phyloP scores from a whole-genome alignment of 345 rosid species.

The Salix viminalis region DNA sequence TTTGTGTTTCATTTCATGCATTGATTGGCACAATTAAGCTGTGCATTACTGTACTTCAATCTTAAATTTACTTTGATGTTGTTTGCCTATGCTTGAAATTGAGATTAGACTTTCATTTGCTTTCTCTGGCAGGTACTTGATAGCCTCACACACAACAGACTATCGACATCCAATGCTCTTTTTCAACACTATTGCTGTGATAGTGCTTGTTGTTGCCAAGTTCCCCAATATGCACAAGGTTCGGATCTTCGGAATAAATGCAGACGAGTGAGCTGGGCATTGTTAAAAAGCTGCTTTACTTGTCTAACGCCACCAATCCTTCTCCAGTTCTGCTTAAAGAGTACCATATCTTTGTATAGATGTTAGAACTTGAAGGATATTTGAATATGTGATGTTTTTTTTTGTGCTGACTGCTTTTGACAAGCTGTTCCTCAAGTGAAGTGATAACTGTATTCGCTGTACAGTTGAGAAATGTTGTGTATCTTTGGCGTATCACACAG shows the following conservation, averaged over 20 bases:
- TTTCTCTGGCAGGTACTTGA: conserved; percentile 62
- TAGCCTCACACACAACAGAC: conserved; percentile 95
- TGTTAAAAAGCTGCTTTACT: conserved; percentile 3
- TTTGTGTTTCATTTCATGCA: not conserved
- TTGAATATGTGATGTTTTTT: conserved; percentile 19
- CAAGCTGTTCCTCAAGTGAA: conserved; percentile 6
- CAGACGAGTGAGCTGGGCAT: conserved; percentile 43
- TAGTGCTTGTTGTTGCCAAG: conserved; percentile 88
- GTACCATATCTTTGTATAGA: conserved; percentile 30
- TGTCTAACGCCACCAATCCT: conserved; percentile 12
- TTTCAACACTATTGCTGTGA: conserved; percentile 78
- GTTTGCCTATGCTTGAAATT: not conserved
- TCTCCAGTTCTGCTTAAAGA: conserved; percentile 17
- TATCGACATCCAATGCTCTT: conserved; percentile 91
- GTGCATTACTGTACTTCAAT: not conserved
- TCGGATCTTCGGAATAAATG: conserved; percentile 96
- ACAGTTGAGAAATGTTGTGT: conserved; percentile 30
- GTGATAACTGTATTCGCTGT: conserved; percentile 32
- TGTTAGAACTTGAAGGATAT: conserved; percentile 22
- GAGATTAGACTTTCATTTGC: not conserved
- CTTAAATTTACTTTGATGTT: not conserved
- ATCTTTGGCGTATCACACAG: conserved; percentile 7
- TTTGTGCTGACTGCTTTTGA: conserved; percentile 17
- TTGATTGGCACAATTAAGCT: not conserved
- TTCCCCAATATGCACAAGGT: conserved; percentile 99